These are phyloP conservation scores for Pseudocercospora eumusae DNA, from an alignment of 2,329 filamentous ascomycete genomes.

Conservation along the genomic window DNA sequence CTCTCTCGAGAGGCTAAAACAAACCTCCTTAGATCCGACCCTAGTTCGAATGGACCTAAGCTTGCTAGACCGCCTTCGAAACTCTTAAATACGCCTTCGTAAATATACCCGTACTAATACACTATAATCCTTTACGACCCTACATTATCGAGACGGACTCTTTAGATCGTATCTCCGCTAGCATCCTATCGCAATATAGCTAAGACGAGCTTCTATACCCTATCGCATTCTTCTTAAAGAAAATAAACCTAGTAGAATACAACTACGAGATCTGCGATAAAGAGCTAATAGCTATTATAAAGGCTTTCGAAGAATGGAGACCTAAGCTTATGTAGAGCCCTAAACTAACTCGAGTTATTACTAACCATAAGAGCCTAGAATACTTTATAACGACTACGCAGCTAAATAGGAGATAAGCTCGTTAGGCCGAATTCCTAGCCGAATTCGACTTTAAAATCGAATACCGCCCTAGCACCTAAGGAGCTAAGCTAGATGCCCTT, in stretches of 20 bases:
- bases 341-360: too few species aligned
- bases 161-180: not conserved
- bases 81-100: slow-evolving; percentile 3
- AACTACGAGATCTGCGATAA: too few species aligned
- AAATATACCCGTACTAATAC: not conserved
- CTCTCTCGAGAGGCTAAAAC: not conserved
- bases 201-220: slow-evolving; percentile 8
- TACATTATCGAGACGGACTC: slow-evolving; percentile 8
- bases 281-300: too few species aligned
- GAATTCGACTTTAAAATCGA: too few species aligned
- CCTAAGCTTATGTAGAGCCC: too few species aligned
- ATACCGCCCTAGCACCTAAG: too few species aligned
- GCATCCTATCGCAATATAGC: not conserved
- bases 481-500: too few species aligned
- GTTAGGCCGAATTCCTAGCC: too few species aligned
- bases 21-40: not conserved
- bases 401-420: too few species aligned
- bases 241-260: slow-evolving; percentile 32
- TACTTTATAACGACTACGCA: too few species aligned
- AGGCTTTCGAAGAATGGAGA: too few species aligned
- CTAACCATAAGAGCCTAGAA: too few species aligned
- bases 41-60: not conserved
- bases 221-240: slow-evolving; percentile 33
- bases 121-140: not conserved
- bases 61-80: not conserved